A percentile compares a stretch with the other conserved stretches of the same genome.
Evolutionary conservation across 1,284 basidiomycete genomes (phyloP).

Genomic region (Sanghuangporus baumii): DNA sequence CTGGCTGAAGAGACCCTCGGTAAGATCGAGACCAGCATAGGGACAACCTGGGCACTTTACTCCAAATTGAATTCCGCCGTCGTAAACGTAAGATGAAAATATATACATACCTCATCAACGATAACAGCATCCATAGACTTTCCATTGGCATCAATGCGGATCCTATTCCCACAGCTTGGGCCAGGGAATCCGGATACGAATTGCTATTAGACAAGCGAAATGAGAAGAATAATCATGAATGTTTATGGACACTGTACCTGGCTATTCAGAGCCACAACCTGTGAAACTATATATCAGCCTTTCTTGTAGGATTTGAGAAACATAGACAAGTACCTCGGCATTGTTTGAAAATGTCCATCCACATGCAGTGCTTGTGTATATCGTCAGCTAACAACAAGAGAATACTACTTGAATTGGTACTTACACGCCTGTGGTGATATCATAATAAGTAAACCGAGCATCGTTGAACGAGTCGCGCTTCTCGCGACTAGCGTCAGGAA

Average conservation of each 20-base stretch:
- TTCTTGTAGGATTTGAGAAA: not conserved
- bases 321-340: not conserved
- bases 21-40: constrained; percentile 47
- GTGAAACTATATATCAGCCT: constrained; percentile 7
- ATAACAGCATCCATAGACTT: constrained; percentile 57
- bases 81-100: not conserved
- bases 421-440: not conserved
- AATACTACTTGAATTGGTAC: not conserved
- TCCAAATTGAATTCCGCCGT: not conserved
- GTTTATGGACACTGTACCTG: constrained; percentile 41
- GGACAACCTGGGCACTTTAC: constrained; percentile 45
- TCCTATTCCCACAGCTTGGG: constrained; percentile 52
- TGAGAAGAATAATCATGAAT: too few relatives aligned
- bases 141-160: constrained; percentile 61
- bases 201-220: too few relatives aligned
- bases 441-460: not conserved
- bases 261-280: constrained; percentile 15
- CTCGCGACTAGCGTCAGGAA: not conserved
- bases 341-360: not conserved
- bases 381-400: not conserved
- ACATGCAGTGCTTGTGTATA: not conserved
- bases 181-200: not conserved
- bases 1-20: constrained; percentile 9
- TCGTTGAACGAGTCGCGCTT: not conserved
- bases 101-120: constrained; percentile 51